Evolutionary conservation across 371 early-diverging fungal species (phyloP), one percentile per base, ranked within the genome.

Genomic region (Aphelidium insulamus): DNA sequence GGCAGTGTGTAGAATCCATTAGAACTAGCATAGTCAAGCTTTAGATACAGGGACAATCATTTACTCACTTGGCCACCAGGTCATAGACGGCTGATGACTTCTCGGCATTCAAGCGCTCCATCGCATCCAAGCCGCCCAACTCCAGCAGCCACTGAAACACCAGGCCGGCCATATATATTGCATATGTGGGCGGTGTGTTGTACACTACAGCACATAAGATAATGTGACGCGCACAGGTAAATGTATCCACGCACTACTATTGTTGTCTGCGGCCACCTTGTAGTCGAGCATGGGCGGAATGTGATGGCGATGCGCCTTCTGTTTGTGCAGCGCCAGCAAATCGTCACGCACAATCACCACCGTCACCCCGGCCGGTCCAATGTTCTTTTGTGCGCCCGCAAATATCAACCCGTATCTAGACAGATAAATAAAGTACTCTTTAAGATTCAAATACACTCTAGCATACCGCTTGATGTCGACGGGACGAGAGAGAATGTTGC

Each of bases 311-410:
- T 1, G 45, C 44, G 18, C 54, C 46, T 9, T 39, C 38, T 25
- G 26, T 12, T n/a, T 53, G 55, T 11, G 50, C 41, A 28, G 46
- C 17, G 54, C 60, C 32, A 91, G 49, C 31, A 95, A 54, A 43
- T 91, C 85, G 28, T 87, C 70, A 28, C 87, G 76, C 31, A 92
- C 59, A 34, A 95, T 78, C 21, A 79, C 79, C 15, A 95, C 49
- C 0, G 92, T 82, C 7, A 86, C 76, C 28, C 97, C 97, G 9
- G 88, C 77, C 17, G 86, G 83, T 0, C 95, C 95, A 44, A 92
- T 69, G 57, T 95, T 95, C 62, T 95, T 95, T 55, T 95, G 94
- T 6, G 88, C 97, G 7, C 94, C 94, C 10, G 80, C 91, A 52
- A 80, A 80, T 34, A 95, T 77, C 26, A 84, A 46, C 14, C 73